phyloP scores from a whole-genome alignment of 306 rosid genomes.

The Glycine latifolia region DNA sequence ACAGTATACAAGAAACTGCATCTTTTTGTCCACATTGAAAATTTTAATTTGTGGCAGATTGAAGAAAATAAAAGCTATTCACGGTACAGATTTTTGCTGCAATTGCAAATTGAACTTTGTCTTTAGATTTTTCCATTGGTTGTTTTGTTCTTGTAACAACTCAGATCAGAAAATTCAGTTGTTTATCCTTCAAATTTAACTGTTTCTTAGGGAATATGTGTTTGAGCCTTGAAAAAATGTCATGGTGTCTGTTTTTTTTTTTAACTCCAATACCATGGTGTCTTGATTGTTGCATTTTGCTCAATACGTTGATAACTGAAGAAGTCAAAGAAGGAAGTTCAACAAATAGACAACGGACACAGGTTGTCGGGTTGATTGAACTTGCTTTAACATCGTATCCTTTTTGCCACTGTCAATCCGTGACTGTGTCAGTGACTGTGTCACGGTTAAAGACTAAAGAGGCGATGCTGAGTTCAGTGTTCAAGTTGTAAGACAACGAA shows the following conservation, averaged over 20 bases:
- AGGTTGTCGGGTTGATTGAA: neutral
- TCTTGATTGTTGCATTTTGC: neutral
- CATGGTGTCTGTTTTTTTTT: too few relatives aligned
- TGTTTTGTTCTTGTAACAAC: neutral
- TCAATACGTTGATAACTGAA: neutral
- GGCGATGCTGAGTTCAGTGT: neutral
- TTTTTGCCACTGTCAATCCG: constrained; percentile 1
- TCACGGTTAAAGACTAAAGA: constrained; percentile 30
- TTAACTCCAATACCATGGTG: neutral
- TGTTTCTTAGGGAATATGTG: neutral
- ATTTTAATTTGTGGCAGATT: neutral
- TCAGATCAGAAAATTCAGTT: constrained; percentile 20
- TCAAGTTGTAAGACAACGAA: neutral
- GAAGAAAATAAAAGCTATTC: neutral
- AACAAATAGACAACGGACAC: neutral
- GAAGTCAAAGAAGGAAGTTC: neutral
- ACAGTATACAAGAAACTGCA: neutral
- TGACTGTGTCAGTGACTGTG: constrained; percentile 31
- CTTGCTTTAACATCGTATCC: constrained; percentile 1
- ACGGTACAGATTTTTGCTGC: neutral
- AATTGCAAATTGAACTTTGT: neutral
- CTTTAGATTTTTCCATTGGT: constrained; percentile 20
- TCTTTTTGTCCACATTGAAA: neutral
- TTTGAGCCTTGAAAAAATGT: neutral
- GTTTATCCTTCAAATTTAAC: neutral